A percentile compares a stretch with the other conserved stretches of the same genome.
Evolutionary conservation across 2,329 filamentous ascomycete genomes (phyloP).

Genomic region (Gnomoniopsis sp.): DNA sequence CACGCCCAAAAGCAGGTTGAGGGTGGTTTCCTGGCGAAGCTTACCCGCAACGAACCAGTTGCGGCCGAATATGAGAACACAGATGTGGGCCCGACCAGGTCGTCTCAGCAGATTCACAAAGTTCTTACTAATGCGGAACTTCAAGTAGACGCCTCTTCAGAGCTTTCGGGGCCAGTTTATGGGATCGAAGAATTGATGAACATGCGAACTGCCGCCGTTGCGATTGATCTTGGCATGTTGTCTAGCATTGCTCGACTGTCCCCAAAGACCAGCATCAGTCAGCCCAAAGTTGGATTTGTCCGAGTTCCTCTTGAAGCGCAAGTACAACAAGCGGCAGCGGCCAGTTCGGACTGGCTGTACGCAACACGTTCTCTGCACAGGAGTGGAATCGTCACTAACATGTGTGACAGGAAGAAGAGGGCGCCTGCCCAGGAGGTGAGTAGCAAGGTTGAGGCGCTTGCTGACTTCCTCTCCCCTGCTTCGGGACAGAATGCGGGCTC

Average conservation of each 20-base stretch:
- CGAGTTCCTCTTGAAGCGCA: neutral
- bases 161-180: neutral
- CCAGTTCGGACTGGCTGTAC: neutral
- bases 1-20: neutral
- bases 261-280: neutral
- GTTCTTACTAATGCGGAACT: neutral
- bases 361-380: too few species aligned
- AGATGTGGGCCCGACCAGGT: neutral
- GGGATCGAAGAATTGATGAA: neutral
- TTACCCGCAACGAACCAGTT: neutral
- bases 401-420: neutral
- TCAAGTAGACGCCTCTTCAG: neutral
- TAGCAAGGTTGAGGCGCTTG: neutral
- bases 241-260: neutral
- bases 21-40: neutral
- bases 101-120: neutral
- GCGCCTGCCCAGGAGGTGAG: neutral
- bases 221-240: neutral
- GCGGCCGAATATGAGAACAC: neutral
- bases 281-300: neutral
- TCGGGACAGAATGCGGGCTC: neutral
- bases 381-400: neutral
- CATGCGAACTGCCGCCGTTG: neutral
- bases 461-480: neutral
- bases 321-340: neutral